Conservation (phyloP, 2,329 filamentous ascomycete species). For the Exophiala dermatitidis region DNA sequence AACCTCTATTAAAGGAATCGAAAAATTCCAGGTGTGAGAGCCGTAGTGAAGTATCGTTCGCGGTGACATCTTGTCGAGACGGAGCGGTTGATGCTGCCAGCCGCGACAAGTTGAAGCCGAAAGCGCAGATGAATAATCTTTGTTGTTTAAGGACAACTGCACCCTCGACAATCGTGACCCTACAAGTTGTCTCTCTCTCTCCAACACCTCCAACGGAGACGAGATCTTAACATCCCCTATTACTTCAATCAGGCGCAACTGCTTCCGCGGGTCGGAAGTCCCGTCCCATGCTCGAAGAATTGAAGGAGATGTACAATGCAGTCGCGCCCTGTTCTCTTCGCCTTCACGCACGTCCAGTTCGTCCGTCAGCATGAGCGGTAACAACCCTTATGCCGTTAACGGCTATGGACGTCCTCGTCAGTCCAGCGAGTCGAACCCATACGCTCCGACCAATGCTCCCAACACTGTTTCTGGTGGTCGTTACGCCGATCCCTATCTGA, state of each 20-base stretch:
- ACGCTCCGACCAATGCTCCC: constrained; percentile 17
- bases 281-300: background rate
- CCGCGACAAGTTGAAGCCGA: background rate
- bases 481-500: constrained; percentile 22
- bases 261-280: background rate
- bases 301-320: constrained; percentile 6
- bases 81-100: too few species aligned
- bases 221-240: background rate
- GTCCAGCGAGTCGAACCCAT: constrained; percentile 19
- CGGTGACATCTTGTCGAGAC: too few species aligned
- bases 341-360: background rate
- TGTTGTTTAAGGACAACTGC: background rate
- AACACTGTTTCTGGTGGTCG: constrained; percentile 16
- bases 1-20: too few species aligned
- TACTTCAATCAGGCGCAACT: background rate
- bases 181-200: background rate
- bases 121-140: background rate
- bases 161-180: background rate
- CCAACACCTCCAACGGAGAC: background rate
- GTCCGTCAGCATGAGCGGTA: constrained; percentile 16
- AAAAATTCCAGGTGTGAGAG: too few species aligned
- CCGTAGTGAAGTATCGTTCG: too few species aligned
- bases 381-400: constrained; percentile 23
- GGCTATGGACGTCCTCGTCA: constrained; percentile 14
- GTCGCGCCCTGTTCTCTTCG: background rate